These are phyloP conservation scores for Fusarium sp. DNA, from an alignment of 2,329 filamentous ascomycete species.

Conservation along the genomic window DNA sequence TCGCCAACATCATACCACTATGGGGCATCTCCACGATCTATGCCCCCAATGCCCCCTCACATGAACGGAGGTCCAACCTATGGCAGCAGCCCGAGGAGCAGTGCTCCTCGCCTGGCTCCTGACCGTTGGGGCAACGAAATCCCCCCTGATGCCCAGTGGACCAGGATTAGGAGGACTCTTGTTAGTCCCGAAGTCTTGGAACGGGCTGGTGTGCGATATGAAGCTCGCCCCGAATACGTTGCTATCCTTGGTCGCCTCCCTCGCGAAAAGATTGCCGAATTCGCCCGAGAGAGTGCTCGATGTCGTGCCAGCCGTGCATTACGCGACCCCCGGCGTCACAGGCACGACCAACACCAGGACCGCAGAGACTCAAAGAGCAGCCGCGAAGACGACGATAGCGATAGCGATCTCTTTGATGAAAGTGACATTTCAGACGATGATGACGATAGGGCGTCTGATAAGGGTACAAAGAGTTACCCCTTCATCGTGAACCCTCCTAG, in stretches of 20 bases:
- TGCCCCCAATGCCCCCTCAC: conserved; percentile 50
- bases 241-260: conserved; percentile 68
- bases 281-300: conserved; percentile 62
- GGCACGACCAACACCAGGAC: conserved; percentile 24
- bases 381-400: conserved; percentile 48
- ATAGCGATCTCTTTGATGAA: conserved; percentile 46
- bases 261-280: conserved; percentile 63
- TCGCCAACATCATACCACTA: conserved; percentile 48
- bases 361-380: conserved; percentile 51
- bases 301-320: conserved; percentile 56
- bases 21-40: conserved; percentile 56
- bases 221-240: conserved; percentile 71
- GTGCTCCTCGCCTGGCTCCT: conserved; percentile 60
- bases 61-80: conserved; percentile 48
- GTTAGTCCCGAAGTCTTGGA: conserved; percentile 70
- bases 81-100: conserved; percentile 47
- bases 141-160: conserved; percentile 68
- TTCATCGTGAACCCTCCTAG: conserved; percentile 53
- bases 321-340: conserved; percentile 16
- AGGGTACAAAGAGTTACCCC: conserved; percentile 50
- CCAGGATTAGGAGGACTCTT: conserved; percentile 65
- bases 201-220: conserved; percentile 67
- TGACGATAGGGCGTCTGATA: conserved; percentile 48
- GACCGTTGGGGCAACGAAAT: conserved; percentile 70
- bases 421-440: conserved; percentile 50